Evolutionary conservation across 805 yeast genomes (phyloP).

Genomic region (Sugiyamaella smithiae): DNA sequence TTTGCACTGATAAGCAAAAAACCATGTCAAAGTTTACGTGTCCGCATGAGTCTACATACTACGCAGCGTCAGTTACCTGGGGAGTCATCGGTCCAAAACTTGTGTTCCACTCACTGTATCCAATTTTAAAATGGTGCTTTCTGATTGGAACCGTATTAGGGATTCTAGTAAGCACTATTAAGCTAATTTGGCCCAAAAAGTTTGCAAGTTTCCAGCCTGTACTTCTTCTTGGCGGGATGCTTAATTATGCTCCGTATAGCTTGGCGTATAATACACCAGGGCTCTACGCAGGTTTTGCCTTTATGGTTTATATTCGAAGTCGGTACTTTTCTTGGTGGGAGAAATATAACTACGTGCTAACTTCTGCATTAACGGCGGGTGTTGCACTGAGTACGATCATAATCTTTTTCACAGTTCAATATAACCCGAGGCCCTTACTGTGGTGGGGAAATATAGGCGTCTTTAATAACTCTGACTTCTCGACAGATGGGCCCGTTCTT

Average conservation of each 20-base stretch:
- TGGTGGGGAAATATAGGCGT: conserved; percentile 66
- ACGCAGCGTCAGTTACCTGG: conserved; percentile 45
- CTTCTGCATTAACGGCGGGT: conserved; percentile 58
- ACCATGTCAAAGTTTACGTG: conserved; percentile 35
- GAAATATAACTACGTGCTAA: conserved; percentile 48
- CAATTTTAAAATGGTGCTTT: conserved; percentile 25
- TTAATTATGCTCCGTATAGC: conserved; percentile 34
- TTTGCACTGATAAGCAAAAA: conserved; percentile 30
- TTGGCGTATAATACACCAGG: conserved; percentile 23
- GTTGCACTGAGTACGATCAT: conserved; percentile 57
- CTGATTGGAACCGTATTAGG: conserved; percentile 26
- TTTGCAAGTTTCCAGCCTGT: conserved; percentile 10
- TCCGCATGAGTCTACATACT: conserved; percentile 42
- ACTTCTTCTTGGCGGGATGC: conserved; percentile 34
- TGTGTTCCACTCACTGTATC: conserved; percentile 38
- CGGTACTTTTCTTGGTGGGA: conserved; percentile 55
- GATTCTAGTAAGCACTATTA: conserved; percentile 3
- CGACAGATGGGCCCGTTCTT: not conserved
- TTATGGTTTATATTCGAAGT: conserved; percentile 40
- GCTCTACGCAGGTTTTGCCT: conserved; percentile 40
- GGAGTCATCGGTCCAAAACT: conserved; percentile 50
- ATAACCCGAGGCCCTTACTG: conserved; percentile 40
- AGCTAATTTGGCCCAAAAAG: not conserved
- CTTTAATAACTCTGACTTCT: conserved; percentile 45
- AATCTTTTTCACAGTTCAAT: conserved; percentile 53